These are phyloP conservation scores for Pleurotus platypus DNA, from an alignment of 768 basidiomycete species.

Conservation along the genomic window DNA sequence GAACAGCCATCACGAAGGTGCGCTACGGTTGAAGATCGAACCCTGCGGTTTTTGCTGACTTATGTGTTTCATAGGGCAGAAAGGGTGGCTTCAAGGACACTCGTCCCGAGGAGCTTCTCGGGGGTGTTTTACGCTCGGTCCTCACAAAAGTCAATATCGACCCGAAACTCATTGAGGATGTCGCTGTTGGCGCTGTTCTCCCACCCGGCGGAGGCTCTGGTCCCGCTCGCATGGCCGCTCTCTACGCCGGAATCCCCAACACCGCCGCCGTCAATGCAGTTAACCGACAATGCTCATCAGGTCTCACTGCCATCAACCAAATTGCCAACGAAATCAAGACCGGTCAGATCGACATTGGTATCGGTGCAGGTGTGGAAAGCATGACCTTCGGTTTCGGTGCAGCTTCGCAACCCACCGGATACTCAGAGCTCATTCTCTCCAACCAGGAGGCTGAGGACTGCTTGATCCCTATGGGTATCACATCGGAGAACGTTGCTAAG, in stretches of 20 bases:
- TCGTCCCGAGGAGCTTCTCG: conserved; percentile 76
- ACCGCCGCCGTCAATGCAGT: conserved; percentile 74
- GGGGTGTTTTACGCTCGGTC: conserved; percentile 71
- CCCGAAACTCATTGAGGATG: conserved; percentile 80
- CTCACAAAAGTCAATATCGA: conserved; percentile 67
- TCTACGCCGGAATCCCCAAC: conserved; percentile 82
- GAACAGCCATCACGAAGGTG: conserved; percentile 92
- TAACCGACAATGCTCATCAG: conserved; percentile 89
- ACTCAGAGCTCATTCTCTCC: conserved; percentile 61
- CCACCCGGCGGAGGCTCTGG: conserved; percentile 81
- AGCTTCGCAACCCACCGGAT: conserved; percentile 49
- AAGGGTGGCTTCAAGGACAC: conserved; percentile 94
- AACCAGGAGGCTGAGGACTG: conserved; percentile 77
- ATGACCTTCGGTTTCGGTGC: conserved; percentile 82
- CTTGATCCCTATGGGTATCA: conserved; percentile 87
- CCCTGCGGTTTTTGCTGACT: neutral
- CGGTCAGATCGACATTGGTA: conserved; percentile 87
- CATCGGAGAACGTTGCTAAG: conserved; percentile 88
- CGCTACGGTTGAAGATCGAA: conserved; percentile 11
- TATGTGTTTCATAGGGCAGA: conserved; percentile 44
- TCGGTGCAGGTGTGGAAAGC: conserved; percentile 89
- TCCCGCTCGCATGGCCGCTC: conserved; percentile 81
- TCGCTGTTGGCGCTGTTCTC: conserved; percentile 85
- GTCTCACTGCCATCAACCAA: conserved; percentile 76
- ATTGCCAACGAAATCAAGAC: conserved; percentile 76